These are phyloP conservation scores for Globisporangium megalacanthum DNA, from an alignment of 352 stramenopile species.

Conservation along the genomic window DNA sequence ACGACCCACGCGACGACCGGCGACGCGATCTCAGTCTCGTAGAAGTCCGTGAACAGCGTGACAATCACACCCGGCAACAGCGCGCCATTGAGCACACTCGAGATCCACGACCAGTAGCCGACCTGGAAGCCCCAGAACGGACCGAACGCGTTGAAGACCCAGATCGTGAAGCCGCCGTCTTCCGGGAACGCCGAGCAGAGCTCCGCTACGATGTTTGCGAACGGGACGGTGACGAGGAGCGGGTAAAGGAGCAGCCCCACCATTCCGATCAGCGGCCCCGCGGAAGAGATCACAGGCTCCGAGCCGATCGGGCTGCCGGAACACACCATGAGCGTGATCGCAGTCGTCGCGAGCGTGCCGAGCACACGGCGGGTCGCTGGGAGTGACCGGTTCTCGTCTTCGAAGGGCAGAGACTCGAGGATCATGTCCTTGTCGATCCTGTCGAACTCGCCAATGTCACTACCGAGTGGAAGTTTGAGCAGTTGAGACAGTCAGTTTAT, in stretches of 20 bases:
- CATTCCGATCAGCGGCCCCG: conserved; percentile 47
- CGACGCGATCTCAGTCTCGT: conserved; percentile 22
- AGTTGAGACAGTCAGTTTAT: not conserved
- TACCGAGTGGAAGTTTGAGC: not conserved
- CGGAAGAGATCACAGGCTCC: conserved; percentile 41
- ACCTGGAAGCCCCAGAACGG: conserved; percentile 56
- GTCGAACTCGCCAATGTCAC: conserved; percentile 17
- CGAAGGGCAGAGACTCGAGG: conserved; percentile 10
- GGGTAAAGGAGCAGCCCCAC: conserved; percentile 28
- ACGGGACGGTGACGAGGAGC: conserved; percentile 79
- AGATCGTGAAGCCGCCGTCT: conserved; percentile 67
- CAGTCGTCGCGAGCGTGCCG: not conserved
- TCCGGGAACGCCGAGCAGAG: conserved; percentile 82
- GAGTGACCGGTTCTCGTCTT: not conserved
- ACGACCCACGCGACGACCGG: conserved; percentile 12
- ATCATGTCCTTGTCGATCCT: conserved; percentile 23
- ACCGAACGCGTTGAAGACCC: conserved; percentile 85
- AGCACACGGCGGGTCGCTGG: conserved; percentile 7
- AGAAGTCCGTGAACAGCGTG: conserved; percentile 27
- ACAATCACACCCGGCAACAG: conserved; percentile 56
- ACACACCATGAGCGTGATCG: conserved; percentile 42
- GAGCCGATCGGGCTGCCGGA: conserved; percentile 43
- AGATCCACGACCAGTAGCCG: conserved; percentile 69
- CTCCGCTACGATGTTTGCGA: conserved; percentile 87
- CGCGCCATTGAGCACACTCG: conserved; percentile 61